phyloP scores from a whole-genome alignment of 83 land plant species.

The Picea abies region DNA sequence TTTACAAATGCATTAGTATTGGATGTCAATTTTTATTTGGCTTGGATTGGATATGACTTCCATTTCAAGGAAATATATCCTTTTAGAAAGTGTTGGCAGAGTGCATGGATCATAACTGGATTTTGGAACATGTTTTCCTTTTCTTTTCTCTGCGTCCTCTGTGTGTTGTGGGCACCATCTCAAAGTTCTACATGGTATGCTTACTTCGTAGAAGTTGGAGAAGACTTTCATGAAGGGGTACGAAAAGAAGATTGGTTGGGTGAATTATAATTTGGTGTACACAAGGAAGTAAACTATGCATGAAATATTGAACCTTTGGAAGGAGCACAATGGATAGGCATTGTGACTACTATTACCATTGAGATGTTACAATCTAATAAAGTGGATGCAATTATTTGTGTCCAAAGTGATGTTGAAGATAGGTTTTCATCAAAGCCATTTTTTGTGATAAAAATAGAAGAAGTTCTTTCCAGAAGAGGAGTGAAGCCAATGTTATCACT shows the following conservation, averaged over 20 bases:
- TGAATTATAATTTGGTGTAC: constrained; percentile 87
- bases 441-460: constrained; percentile 61
- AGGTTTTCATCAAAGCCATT: constrained; percentile 85
- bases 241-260: constrained; percentile 63
- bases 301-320: constrained; percentile 74
- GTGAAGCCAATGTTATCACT: constrained; percentile 99
- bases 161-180: constrained; percentile 73
- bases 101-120: constrained; percentile 82
- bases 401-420: constrained; percentile 98
- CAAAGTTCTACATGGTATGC: too few species aligned
- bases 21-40: constrained; percentile 67
- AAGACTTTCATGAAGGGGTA: constrained; percentile 81
- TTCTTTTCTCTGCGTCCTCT: constrained; percentile 69
- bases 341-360: constrained; percentile 97
- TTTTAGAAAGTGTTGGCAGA: constrained; percentile 76
- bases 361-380: constrained; percentile 86
- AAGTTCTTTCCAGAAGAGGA: constrained; percentile 92
- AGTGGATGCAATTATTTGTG: constrained; percentile 98
- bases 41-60: constrained; percentile 84
- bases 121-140: constrained; percentile 79
- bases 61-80: constrained; percentile 74
- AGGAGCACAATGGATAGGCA: constrained; percentile 99
- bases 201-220: too few species aligned
- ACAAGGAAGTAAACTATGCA: constrained; percentile 84
- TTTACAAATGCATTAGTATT: constrained; percentile 83